Evolutionary conservation across 352 stramenopile species (phyloP).

Genomic region (Globisporangium nunn): DNA sequence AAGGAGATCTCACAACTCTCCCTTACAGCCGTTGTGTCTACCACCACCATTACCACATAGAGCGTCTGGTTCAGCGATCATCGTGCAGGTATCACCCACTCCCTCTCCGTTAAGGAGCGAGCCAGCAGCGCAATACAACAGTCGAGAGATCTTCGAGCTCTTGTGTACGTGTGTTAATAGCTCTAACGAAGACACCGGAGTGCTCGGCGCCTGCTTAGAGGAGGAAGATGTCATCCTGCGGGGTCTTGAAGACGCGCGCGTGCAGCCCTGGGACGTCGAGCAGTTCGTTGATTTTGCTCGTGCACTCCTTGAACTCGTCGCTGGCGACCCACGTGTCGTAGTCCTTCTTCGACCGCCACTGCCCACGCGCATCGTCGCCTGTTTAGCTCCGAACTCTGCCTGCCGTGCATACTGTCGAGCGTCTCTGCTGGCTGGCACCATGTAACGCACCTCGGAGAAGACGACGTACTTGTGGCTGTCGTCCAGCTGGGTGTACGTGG

Average conservation of each 20-base stretch:
- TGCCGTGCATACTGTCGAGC: no score
- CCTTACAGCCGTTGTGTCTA: no score
- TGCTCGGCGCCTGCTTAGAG: slow-evolving; percentile 22
- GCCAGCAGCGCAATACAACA: not conserved
- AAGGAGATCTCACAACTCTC: no score
- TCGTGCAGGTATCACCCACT: not conserved
- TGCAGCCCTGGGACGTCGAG: slow-evolving; percentile 77
- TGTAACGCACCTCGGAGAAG: slow-evolving; percentile 63
- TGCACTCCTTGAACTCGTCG: slow-evolving; percentile 74
- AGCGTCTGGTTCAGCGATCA: not conserved
- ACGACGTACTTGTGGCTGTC: slow-evolving; percentile 86
- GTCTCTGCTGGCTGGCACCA: no score
- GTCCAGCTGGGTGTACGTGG: slow-evolving; percentile 71
- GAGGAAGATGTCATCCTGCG: slow-evolving; percentile 81
- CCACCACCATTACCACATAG: not conserved
- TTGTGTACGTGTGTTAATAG: not conserved
- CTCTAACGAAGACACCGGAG: no score
- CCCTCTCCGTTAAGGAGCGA: no score
- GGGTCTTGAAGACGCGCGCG: slow-evolving; percentile 73
- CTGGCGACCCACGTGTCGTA: slow-evolving; percentile 77
- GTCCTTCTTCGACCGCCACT: slow-evolving; percentile 77
- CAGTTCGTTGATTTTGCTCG: slow-evolving; percentile 77
- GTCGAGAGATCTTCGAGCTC: not conserved
- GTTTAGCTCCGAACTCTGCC: no score
- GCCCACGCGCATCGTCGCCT: not conserved